Evolutionary conservation across 345 rosid species (phyloP), one percentile per base, ranked within the genome.

Genomic region (Moricandia arvensis): DNA sequence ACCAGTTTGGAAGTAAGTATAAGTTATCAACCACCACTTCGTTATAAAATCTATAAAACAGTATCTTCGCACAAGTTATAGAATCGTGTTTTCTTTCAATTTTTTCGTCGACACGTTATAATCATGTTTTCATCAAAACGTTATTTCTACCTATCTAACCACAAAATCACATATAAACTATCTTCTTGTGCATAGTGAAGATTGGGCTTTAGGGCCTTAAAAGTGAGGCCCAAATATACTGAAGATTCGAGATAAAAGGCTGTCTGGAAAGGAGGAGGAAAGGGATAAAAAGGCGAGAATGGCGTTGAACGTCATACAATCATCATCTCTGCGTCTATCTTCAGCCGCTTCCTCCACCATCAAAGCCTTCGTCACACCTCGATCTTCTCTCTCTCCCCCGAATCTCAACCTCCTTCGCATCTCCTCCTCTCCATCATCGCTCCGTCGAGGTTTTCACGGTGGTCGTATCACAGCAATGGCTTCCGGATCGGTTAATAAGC

Each of bases 391-490:
- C 35, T 68, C 77, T 59, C 64, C 71, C 5, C 9, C 79, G 35
- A 63, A 68, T 59, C 78, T 74, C n/a, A 7, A 35, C 62, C 58
- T 69, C 26, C 58, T 10, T 26, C 80, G 74, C 31, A 1, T 75
- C 49, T 66, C 82, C 12, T 55, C 73, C 13, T 45, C 86, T 59
- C 75, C 75, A n/a, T 69, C 75, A 5, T 8, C 15, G 7, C 60
- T 24, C 61, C 62, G 62, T 27, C 16, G 89, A 59, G 26, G 82
- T 67, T 84, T 85, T 17, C 91, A 81, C 43, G 76, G 88, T 10
- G 82, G 88, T 53, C 62, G 74, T 37, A 73, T 84, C 12, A 67
- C 87, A 0, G 83, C 91, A 61, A 86, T 89, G 97, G 86, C 88
- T 54, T 59, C 88, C 47, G 93, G 86, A 29, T 77, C 93, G 11